phyloP scores from a whole-genome alignment of 192 early-diverging fungal genomes.

The Coemansia guatemalensis region DNA sequence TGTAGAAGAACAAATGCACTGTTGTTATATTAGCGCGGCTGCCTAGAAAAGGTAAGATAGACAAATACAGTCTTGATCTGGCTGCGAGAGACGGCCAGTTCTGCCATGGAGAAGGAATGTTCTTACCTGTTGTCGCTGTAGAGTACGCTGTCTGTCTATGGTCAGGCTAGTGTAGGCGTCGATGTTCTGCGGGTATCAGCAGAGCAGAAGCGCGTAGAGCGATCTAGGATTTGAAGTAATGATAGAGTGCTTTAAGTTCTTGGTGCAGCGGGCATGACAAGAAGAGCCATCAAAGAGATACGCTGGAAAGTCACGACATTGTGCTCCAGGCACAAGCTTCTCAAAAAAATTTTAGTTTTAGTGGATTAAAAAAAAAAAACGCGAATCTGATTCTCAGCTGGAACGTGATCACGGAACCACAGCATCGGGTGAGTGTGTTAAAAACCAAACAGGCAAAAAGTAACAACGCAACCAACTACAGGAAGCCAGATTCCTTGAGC shows the following conservation, averaged over 20 bases:
- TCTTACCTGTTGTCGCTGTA: neutral
- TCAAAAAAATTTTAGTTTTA: neutral
- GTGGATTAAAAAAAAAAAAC: neutral
- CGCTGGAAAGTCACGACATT: neutral
- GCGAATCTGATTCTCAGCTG: neutral
- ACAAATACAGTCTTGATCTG: neutral
- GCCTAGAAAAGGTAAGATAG: neutral
- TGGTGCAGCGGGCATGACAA: neutral
- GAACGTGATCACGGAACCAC: neutral
- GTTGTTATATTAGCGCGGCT: neutral
- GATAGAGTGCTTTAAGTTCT: neutral
- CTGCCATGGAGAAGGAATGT: neutral
- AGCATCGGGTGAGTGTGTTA: constrained; percentile 2
- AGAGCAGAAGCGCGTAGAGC: neutral
- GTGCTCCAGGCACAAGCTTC: neutral
- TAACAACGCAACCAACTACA: constrained; percentile 46
- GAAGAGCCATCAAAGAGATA: neutral
- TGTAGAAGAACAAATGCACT: neutral
- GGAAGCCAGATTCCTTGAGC: constrained; percentile 75
- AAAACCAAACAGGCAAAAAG: neutral
- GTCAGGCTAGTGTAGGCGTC: neutral
- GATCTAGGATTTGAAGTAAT: neutral
- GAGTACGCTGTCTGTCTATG: neutral
- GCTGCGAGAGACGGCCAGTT: neutral
- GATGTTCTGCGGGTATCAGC: neutral